Evolutionary conservation across 169 alveolate genomes (phyloP), one percentile per base, ranked within the genome.

Genomic region (Eimeria brunetti): DNA sequence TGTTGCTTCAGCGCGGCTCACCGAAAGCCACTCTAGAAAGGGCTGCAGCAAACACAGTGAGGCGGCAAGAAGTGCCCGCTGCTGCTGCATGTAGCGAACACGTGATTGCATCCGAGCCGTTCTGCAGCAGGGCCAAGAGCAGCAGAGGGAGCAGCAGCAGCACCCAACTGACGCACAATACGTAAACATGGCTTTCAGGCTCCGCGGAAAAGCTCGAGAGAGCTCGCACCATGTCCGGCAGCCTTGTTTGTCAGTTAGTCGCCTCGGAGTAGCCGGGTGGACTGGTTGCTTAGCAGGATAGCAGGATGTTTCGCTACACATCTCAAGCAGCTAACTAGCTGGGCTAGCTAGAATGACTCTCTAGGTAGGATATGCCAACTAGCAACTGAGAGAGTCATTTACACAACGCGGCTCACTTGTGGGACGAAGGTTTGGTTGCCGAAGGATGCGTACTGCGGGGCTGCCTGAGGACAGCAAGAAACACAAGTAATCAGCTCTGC

Each of bases 41-140:
- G 33, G 90, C 90, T 1, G 90, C 90, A 53, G 90, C 90, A 41
- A 83, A 83, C 38, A 83, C 62, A 30, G 90, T 83, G 75, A 83
- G 90, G 51, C 75, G 90, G 53, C 90, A 83, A n/a, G 90, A 83
- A 30, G 90, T 83, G 90, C 90, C 90, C 18, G 90, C 90, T n/a
- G 90, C 90, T 53, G 90, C 90, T n/a, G 90, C 90, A 41, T 83
- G 90, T n/a, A 83, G 75, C 20, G 90, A 51, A 41, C 90, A 83
- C 46, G 33, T 56, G 36, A 83, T 83, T 44, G 76, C 56, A 41
- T 83, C 90, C 36, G 90, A 83, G 41, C 90, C 90, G 33, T 83
- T 83, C 90, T 83, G 90, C 90, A 56, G 71, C 90, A 78, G 53
- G 12, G 14, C 22, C 20, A 64, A 64, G 41, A 64, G 76, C 56